These are phyloP conservation scores for Triangularia verruculosa DNA, from an alignment of 2,329 filamentous ascomycete species.

Conservation along the genomic window DNA sequence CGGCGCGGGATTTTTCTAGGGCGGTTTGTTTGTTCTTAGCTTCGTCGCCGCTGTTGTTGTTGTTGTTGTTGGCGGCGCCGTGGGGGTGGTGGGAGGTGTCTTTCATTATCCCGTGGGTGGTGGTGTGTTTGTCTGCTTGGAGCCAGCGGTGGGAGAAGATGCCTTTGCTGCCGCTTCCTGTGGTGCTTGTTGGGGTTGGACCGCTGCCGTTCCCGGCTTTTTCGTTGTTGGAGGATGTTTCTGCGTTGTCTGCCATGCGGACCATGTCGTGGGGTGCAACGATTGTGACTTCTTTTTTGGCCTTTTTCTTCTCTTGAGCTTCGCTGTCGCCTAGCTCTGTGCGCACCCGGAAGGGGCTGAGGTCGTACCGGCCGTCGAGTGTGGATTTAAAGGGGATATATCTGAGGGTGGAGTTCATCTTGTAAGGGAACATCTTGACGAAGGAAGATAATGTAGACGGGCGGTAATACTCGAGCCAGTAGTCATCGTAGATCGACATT, in stretches of 20 bases:
- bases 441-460: slow-evolving; percentile 85
- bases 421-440: slow-evolving; percentile 86
- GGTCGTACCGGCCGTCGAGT: slow-evolving; percentile 71
- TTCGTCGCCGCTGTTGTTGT: slow-evolving; percentile 14
- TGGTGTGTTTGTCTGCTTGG: slow-evolving; percentile 41
- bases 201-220: slow-evolving; percentile 11
- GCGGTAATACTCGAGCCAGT: slow-evolving; percentile 96
- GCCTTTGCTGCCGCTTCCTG: slow-evolving; percentile 40
- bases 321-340: slow-evolving; percentile 57
- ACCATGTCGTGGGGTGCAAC: slow-evolving; percentile 53
- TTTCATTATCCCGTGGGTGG: slow-evolving; percentile 57
- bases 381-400: slow-evolving; percentile 75
- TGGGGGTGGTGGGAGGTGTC: slow-evolving; percentile 32
- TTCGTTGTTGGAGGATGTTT: slow-evolving; percentile 37
- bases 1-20: slow-evolving; percentile 74
- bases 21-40: slow-evolving; percentile 53
- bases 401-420: slow-evolving; percentile 84
- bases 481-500: slow-evolving; percentile 75
- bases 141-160: slow-evolving; percentile 62
- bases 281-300: slow-evolving; percentile 68
- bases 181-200: slow-evolving; percentile 24
- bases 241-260: slow-evolving; percentile 38
- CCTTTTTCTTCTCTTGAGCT: slow-evolving; percentile 57
- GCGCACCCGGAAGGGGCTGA: slow-evolving; percentile 84
- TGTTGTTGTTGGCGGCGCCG: too few relatives aligned